Percentiles rank a stretch among this genome's conserved stretches.
These are phyloP conservation scores for Xanthoconium stramineum DNA, from an alignment of 768 basidiomycete genomes.

Conservation along the genomic window DNA sequence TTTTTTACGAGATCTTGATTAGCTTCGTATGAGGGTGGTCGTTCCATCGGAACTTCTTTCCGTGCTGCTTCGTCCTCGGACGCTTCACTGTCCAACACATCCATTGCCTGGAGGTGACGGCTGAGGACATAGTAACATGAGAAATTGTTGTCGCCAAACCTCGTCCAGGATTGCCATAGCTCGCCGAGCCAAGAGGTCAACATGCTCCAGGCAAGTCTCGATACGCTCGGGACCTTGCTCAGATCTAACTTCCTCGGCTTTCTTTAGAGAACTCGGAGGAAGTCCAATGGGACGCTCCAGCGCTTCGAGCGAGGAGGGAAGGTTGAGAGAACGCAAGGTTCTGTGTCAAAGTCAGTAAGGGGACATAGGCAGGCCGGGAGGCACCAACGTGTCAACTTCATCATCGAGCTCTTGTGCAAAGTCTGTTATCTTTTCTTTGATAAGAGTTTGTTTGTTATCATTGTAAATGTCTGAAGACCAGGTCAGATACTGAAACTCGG, in stretches of 20 bases:
- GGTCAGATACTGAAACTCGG: neutral
- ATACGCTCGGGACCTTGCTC: constrained; percentile 76
- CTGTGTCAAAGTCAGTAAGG: constrained; percentile 35
- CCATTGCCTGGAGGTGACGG: constrained; percentile 60
- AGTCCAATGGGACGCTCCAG: constrained; percentile 83
- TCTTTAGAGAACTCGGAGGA: constrained; percentile 81
- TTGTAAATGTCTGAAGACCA: constrained; percentile 70
- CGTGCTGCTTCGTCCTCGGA: constrained; percentile 77
- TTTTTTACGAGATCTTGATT: constrained; percentile 72
- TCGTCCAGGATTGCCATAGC: constrained; percentile 69
- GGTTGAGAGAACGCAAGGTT: constrained; percentile 63
- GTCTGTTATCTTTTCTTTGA: constrained; percentile 65
- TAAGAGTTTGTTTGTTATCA: constrained; percentile 67
- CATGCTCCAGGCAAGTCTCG: constrained; percentile 67
- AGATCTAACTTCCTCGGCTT: constrained; percentile 78
- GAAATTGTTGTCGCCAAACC: constrained; percentile 39
- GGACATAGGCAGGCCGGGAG: neutral
- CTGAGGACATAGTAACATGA: neutral
- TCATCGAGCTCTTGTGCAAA: constrained; percentile 62
- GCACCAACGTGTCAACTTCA: constrained; percentile 54
- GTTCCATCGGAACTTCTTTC: constrained; percentile 42
- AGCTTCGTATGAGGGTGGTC: constrained; percentile 74
- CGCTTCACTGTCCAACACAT: constrained; percentile 87
- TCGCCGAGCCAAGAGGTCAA: constrained; percentile 60
- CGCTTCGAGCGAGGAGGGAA: constrained; percentile 85